phyloP scores from a whole-genome alignment of 768 basidiomycete species.

The Phanerodontia chrysosporium region DNA sequence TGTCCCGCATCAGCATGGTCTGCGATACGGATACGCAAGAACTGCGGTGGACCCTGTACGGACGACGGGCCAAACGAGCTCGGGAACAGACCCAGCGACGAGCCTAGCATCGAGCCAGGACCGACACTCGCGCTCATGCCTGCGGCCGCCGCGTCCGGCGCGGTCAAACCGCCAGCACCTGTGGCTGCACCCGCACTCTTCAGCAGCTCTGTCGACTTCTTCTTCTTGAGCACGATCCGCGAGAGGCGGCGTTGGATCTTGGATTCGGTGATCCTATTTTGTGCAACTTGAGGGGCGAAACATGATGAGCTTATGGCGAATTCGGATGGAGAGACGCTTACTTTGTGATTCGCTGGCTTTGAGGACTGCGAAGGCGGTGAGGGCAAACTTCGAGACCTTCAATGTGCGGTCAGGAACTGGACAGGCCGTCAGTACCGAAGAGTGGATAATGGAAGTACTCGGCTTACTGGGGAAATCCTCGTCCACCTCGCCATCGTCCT shows the following conservation, averaged over 20 bases:
- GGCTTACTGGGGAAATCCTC: slow-evolving; percentile 94
- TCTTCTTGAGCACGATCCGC: slow-evolving; percentile 56
- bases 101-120: slow-evolving; percentile 20
- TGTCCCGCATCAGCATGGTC: slow-evolving; percentile 81
- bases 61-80: slow-evolving; percentile 68
- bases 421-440: background rate
- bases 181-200: slow-evolving; percentile 7
- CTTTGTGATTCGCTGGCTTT: slow-evolving; percentile 71
- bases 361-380: slow-evolving; percentile 85
- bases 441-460: background rate
- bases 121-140: slow-evolving; percentile 47
- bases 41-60: slow-evolving; percentile 75
- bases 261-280: slow-evolving; percentile 75
- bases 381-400: slow-evolving; percentile 83
- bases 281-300: slow-evolving; percentile 48
- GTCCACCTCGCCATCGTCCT: slow-evolving; percentile 97
- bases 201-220: slow-evolving; percentile 49
- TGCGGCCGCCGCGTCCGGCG: slow-evolving; percentile 33
- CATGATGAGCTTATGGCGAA: background rate
- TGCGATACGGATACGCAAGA: slow-evolving; percentile 77
- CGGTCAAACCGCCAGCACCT: slow-evolving; percentile 30
- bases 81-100: slow-evolving; percentile 41
- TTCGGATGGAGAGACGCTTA: slow-evolving; percentile 28
- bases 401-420: slow-evolving; percentile 89
- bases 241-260: slow-evolving; percentile 84